These are phyloP conservation scores for Pezicula radicicola DNA, from an alignment of 2,329 filamentous ascomycete species.

Conservation along the genomic window DNA sequence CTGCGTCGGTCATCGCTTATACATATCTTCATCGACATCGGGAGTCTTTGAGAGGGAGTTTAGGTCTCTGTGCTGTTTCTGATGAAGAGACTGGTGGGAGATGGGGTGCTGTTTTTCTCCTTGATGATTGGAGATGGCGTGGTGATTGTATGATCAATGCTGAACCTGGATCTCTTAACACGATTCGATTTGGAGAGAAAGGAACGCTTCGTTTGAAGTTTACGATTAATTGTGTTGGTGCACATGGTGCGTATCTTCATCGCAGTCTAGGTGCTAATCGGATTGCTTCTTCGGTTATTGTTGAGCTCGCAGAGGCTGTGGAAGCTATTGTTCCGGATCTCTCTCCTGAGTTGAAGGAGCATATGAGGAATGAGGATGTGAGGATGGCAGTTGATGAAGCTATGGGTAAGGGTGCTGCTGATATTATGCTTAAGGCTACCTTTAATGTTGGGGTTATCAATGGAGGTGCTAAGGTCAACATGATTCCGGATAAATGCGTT, in stretches of 20 bases:
- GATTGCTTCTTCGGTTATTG: slow-evolving; percentile 30
- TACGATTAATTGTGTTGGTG: slow-evolving; percentile 28
- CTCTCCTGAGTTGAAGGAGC: slow-evolving; percentile 22
- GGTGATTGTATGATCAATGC: slow-evolving; percentile 36
- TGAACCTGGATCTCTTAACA: slow-evolving; percentile 34
- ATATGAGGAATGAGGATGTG: slow-evolving; percentile 29
- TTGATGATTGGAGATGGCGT: slow-evolving; percentile 30
- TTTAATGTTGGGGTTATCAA: slow-evolving; percentile 38
- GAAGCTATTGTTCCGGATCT: slow-evolving; percentile 26
- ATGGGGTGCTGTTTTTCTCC: slow-evolving; percentile 32
- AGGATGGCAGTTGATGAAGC: slow-evolving; percentile 29
- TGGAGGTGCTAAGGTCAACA: slow-evolving; percentile 39
- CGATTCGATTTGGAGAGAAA: slow-evolving; percentile 39
- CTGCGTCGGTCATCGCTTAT: slow-evolving; percentile 36
- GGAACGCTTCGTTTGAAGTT: slow-evolving; percentile 37
- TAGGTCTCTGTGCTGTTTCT: slow-evolving; percentile 30
- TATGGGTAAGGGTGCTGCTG: slow-evolving; percentile 33
- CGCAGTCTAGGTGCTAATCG: slow-evolving; percentile 34
- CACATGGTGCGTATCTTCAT: slow-evolving; percentile 38
- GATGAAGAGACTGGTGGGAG: slow-evolving; percentile 38
- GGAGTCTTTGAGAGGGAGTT: slow-evolving; percentile 17
- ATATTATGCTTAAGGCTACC: slow-evolving; percentile 31
- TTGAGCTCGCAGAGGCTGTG: slow-evolving; percentile 22
- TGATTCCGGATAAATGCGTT: slow-evolving; percentile 34
- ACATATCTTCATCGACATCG: slow-evolving; percentile 25